A percentile compares a stretch with the other conserved stretches of the same genome.
Evolutionary conservation across 106 monocot species (phyloP).

Genomic region (Dendrobium chrysotoxum): DNA sequence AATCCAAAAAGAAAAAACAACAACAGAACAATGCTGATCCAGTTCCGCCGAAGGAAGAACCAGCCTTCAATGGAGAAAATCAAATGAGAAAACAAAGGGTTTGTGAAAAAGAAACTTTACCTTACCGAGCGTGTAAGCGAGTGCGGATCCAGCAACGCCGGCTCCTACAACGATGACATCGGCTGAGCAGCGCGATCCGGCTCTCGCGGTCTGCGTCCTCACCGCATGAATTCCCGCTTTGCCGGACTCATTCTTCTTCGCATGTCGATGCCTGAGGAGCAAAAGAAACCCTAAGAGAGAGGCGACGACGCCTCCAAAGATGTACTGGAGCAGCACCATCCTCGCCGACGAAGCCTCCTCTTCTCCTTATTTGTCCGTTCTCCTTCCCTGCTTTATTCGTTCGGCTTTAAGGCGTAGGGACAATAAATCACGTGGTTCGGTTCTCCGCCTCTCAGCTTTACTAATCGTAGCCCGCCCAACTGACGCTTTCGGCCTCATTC

Average conservation of each 20-base stretch:
- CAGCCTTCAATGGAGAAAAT: neutral
- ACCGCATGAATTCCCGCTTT: neutral
- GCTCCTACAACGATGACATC: constrained; percentile 89
- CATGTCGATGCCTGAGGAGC: neutral
- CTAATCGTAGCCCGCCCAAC: too few relatives aligned
- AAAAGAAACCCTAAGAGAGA: neutral
- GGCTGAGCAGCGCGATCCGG: neutral
- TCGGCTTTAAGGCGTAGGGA: too few relatives aligned
- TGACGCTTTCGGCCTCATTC: too few relatives aligned
- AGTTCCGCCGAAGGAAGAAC: too few relatives aligned
- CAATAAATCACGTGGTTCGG: too few relatives aligned
- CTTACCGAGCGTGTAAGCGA: constrained; percentile 86
- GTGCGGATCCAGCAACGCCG: constrained; percentile 83
- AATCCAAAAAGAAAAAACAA: too few relatives aligned
- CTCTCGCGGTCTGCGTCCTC: neutral
- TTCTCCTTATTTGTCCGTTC: too few relatives aligned
- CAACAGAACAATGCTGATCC: too few relatives aligned
- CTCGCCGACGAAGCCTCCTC: neutral
- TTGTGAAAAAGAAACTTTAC: constrained; percentile 19
- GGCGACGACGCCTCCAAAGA: neutral
- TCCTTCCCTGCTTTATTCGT: too few relatives aligned
- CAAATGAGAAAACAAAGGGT: neutral
- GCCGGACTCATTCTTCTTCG: neutral
- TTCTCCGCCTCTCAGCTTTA: too few relatives aligned
- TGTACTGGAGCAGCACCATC: neutral